Evolutionary conservation across 305 asterid species (phyloP).

Genomic region (Fraxinus sp.): DNA sequence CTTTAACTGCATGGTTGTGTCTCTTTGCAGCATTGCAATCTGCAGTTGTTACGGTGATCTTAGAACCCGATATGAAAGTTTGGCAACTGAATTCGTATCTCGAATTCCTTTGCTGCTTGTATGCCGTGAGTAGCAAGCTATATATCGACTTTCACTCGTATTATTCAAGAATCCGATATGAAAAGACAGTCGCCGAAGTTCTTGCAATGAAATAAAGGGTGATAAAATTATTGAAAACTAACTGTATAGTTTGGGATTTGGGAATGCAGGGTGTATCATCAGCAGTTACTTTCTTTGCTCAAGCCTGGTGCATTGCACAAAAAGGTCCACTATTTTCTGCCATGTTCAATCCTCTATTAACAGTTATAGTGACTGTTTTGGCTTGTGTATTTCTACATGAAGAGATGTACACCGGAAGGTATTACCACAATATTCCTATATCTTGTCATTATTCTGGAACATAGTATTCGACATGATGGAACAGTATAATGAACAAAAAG

Average conservation of each 20-base stretch:
- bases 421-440: background rate
- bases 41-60: constrained; percentile 34
- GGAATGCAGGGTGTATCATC: constrained; percentile 48
- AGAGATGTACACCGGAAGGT: constrained; percentile 76
- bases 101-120: constrained; percentile 47
- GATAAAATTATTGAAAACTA: background rate
- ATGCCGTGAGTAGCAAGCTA: constrained; percentile 42
- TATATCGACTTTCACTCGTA: background rate
- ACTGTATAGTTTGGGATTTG: background rate
- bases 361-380: constrained; percentile 49
- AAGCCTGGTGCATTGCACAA: constrained; percentile 68
- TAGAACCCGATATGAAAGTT: constrained; percentile 40
- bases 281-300: constrained; percentile 65
- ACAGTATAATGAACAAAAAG: background rate
- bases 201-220: background rate
- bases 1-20: constrained; percentile 74
- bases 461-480: background rate
- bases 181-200: background rate
- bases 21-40: constrained; percentile 58
- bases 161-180: background rate
- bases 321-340: constrained; percentile 85
- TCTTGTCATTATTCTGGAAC: background rate
- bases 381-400: constrained; percentile 57
- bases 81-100: constrained; percentile 58
- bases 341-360: constrained; percentile 67